Evolutionary conservation across 768 basidiomycete species (phyloP), one percentile per base, ranked within the genome.

Genomic region (Coprinellus micaceus): DNA sequence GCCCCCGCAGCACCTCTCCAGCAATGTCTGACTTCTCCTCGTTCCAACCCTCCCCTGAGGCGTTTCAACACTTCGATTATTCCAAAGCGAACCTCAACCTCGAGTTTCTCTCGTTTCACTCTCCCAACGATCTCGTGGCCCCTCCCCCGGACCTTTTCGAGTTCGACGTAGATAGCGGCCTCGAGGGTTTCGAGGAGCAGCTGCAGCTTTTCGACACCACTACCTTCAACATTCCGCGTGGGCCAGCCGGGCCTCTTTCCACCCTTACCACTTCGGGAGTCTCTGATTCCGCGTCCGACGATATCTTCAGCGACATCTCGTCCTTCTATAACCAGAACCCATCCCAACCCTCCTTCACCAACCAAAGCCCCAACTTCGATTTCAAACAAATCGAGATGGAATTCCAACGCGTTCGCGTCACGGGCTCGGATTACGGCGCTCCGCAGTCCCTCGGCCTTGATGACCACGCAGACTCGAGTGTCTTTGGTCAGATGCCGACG

Each of bases 141-240:
- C 88, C 89, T 43, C 82, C 87, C 66, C 86, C 88, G 59, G 89
- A 91, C 77, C 78, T 84, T 60, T 92, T 93, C 74, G 91, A 92
- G 68, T 81, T 81, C 51, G 91, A 93, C 72, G 81, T 93, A 65
- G 90, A 91, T 72, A 77, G 76, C 30, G 81, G 76, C 73, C 82
- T 89, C 64, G 82, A 82, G 63, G 83, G 80, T 43, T 81, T 85
- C 67, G 82, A 87, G 74, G 79, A 84, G 68, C 78, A 83, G 65
- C 76, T 83, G 54, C 82, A 85, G 67, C 77, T 84, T 59, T 75
- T 88, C 59, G 82, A 83, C 68, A 79, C 78, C 61, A 82, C 80
- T 73, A 82, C 24, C 58, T 62, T 48, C 58, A 48, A 21, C 44
- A 47, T 62, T 40, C 59, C 40, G 46, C 52, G 64, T 81, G 82